Evolutionary conservation across 2,329 filamentous ascomycete species (phyloP), one percentile per base, ranked within the genome.

Genomic region (Cytospora paraplurivora): DNA sequence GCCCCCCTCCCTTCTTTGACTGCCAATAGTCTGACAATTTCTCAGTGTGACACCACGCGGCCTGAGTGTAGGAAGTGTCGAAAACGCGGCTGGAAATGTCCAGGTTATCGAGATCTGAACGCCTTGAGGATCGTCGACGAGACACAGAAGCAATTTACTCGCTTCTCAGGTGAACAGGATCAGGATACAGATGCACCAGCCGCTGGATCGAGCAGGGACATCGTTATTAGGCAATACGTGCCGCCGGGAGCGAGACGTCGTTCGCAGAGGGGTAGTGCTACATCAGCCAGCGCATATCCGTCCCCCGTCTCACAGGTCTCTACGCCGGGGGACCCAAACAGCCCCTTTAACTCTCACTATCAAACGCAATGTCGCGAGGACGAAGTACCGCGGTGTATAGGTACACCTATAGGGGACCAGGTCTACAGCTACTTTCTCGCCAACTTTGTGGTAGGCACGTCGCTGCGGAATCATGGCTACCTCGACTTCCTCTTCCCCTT

Each of bases 61-160:
- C 65, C 65, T 10, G 62, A 66, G 52, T 66, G 65, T 52, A 57
- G 65, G 27, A 66, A 66, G 60, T 66, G 65, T 15, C 44, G 65
- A 32, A 66, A 66, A 34, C 56, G 65, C 21, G 65, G 65, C 38
- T 65, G 62, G 62, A 62, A 65, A n/a, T 66, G 65, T 7, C 65
- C 65, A 6, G 65, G 65, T 47, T 66, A 66, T 32, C 62, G 65
- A 21, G 65, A 66, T 17, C 65, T 65, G 35, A 66, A 64, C 37
- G 65, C 65, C 35, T 38, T 66, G 27, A 57, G 65, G 52, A 66
- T 66, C n/a, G 65, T 66, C 13, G 65, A 66, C 50, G 62, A 66
- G 62, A 66, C 65, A 6, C 62, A 66, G 37, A 66, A 66, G 52
- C 62, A 65, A 27, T 62, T 62, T 51, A 62, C 65, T 1, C 65